Conservation (phyloP, 163 green algal genomes). For the Prototheca wickerhamii region DNA sequence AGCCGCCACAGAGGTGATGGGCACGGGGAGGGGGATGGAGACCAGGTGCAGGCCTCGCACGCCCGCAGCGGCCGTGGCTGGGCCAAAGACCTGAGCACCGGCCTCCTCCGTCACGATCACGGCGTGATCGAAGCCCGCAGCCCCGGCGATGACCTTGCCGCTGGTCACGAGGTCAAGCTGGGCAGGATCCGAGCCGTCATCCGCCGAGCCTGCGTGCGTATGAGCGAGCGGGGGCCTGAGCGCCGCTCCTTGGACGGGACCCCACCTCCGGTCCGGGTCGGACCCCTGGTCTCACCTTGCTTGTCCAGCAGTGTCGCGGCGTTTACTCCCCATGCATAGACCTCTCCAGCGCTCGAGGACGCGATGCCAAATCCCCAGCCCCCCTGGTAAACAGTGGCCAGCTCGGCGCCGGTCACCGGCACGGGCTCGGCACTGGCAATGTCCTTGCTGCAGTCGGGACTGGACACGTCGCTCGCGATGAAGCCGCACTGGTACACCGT, state of each 20-base stretch:
- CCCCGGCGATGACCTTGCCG: slow-evolving; percentile 1
- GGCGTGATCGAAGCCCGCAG: slow-evolving; percentile 25
- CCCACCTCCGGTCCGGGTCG: neutral
- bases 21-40: slow-evolving; percentile 7
- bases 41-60: slow-evolving; percentile 4
- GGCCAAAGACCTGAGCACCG: slow-evolving; percentile 16
- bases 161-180: neutral
- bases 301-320: slow-evolving; percentile 17
- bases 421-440: slow-evolving; percentile 10
- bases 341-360: neutral
- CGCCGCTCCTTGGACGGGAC: too few species aligned
- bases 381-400: slow-evolving; percentile 4
- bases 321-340: slow-evolving; percentile 29
- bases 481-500: slow-evolving; percentile 22
- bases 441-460: slow-evolving; percentile 17
- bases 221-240: neutral
- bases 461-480: slow-evolving; percentile 5
- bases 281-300: slow-evolving; percentile 3
- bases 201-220: neutral
- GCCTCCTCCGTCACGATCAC: slow-evolving; percentile 4
- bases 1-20: slow-evolving; percentile 11
- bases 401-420: neutral
- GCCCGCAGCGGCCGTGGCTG: neutral
- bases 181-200: slow-evolving; percentile 8
- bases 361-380: slow-evolving; percentile 28